Conservation (phyloP, 2,329 filamentous ascomycete species). For the Xylariaceae sp. region DNA sequence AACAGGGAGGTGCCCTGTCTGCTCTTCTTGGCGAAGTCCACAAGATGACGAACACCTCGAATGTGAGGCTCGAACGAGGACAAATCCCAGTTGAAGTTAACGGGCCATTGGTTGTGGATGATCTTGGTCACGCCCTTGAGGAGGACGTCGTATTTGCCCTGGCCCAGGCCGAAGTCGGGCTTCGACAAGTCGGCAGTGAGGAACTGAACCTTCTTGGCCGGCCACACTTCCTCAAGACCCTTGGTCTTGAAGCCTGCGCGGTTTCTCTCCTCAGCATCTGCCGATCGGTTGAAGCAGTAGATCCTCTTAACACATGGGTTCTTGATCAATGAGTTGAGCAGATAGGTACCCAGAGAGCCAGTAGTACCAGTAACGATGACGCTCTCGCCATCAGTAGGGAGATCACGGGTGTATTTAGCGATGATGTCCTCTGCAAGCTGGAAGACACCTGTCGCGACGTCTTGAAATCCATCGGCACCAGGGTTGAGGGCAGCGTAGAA, state of each 20-base stretch:
- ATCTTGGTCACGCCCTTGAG: conserved; percentile 40
- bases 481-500: conserved; percentile 25
- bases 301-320: conserved; percentile 36
- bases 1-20: conserved; percentile 32
- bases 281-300: conserved; percentile 47
- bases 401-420: conserved; percentile 22
- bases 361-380: conserved; percentile 46
- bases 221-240: conserved; percentile 34
- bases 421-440: conserved; percentile 21
- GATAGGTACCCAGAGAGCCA: conserved; percentile 43
- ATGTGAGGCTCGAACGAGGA: conserved; percentile 48
- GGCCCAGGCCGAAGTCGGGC: conserved; percentile 43
- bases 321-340: conserved; percentile 36
- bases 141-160: conserved; percentile 35
- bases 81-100: conserved; percentile 49
- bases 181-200: conserved; percentile 45
- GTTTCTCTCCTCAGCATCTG: conserved; percentile 34
- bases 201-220: conserved; percentile 41
- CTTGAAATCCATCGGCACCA: conserved; percentile 11
- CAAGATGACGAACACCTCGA: conserved; percentile 46
- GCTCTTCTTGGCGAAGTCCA: conserved; percentile 36
- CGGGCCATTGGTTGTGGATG: conserved; percentile 51
- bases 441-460: conserved; percentile 16
- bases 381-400: conserved; percentile 28
- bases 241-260: conserved; percentile 37